Conservation (phyloP, 768 basidiomycete species). For the Lanmaoa rubissima region DNA sequence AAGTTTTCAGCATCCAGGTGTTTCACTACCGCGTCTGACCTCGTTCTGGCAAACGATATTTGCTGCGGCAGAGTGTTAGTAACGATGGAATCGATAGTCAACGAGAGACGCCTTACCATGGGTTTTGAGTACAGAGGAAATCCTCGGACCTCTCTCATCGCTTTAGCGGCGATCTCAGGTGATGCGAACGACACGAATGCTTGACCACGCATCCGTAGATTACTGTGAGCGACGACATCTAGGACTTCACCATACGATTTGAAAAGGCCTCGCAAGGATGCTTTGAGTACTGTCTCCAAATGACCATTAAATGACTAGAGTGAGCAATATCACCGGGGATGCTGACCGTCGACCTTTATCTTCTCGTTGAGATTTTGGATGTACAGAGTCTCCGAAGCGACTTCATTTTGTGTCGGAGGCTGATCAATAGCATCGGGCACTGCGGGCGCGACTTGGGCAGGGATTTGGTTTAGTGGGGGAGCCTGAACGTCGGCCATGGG, state of each 20-base stretch:
- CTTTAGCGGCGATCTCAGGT: slow-evolving; percentile 79
- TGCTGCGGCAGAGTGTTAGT: slow-evolving; percentile 52
- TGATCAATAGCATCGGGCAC: slow-evolving; percentile 14
- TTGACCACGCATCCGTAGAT: slow-evolving; percentile 97
- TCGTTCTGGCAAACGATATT: slow-evolving; percentile 88
- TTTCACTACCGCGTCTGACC: slow-evolving; percentile 89
- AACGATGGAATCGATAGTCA: not conserved
- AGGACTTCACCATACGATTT: slow-evolving; percentile 91
- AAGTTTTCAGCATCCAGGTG: slow-evolving; percentile 61
- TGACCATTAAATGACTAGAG: slow-evolving; percentile 7
- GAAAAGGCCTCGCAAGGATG: slow-evolving; percentile 85
- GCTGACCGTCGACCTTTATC: slow-evolving; percentile 73
- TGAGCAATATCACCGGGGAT: slow-evolving; percentile 1
- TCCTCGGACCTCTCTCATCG: slow-evolving; percentile 87
- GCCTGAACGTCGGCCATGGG: slow-evolving; percentile 39
- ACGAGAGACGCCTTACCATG: slow-evolving; percentile 60
- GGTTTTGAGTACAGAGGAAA: slow-evolving; percentile 97
- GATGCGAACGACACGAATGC: slow-evolving; percentile 93
- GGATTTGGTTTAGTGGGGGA: slow-evolving; percentile 28
- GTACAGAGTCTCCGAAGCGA: slow-evolving; percentile 82
- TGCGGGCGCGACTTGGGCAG: slow-evolving; percentile 25
- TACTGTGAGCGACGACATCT: slow-evolving; percentile 93
- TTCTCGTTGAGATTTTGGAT: slow-evolving; percentile 97
- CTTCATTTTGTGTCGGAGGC: slow-evolving; percentile 38
- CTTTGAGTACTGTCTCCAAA: slow-evolving; percentile 69